A percentile compares a stretch with the other conserved stretches of the same genome.
Evolutionary conservation across 129 eudicot genomes (phyloP).

Genomic region (Chrysanthemum seticuspe): DNA sequence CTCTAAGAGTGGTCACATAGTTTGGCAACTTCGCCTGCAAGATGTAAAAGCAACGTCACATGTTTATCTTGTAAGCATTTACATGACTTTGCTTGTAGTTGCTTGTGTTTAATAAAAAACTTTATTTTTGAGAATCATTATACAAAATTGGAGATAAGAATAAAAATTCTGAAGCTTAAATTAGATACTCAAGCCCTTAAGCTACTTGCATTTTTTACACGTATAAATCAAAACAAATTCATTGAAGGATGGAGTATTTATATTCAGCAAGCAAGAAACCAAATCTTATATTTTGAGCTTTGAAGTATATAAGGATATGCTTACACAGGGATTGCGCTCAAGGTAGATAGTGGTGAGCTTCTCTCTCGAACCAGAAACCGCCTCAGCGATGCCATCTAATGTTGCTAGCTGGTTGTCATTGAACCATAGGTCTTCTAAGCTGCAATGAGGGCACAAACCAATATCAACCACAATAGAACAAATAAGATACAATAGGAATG

Average conservation of each 20-base stretch:
- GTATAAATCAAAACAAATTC: background rate
- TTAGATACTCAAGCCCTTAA: no score
- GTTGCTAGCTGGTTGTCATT: slow-evolving; percentile 85
- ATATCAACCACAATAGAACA: background rate
- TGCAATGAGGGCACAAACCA: slow-evolving; percentile 29
- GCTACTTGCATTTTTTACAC: background rate
- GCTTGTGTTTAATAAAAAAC: background rate
- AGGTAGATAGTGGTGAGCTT: slow-evolving; percentile 87
- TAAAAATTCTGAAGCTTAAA: no score
- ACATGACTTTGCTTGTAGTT: background rate
- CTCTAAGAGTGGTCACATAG: slow-evolving; percentile 50
- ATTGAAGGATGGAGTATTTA: background rate
- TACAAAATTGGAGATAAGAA: no score
- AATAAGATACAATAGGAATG: background rate
- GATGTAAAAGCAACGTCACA: background rate
- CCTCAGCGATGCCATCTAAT: slow-evolving; percentile 67
- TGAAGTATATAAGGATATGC: slow-evolving; percentile 25
- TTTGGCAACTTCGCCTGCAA: slow-evolving; percentile 63
- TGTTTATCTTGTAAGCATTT: background rate
- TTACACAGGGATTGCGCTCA: slow-evolving; percentile 98
- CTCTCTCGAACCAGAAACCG: slow-evolving; percentile 80
- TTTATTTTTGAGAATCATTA: no score
- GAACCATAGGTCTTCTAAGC: slow-evolving; percentile 96
- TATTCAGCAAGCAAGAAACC: background rate
- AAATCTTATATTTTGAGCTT: background rate